Evolutionary conservation across 2,329 filamentous ascomycete species (phyloP).

Genomic region (Exophiala aquamarina): DNA sequence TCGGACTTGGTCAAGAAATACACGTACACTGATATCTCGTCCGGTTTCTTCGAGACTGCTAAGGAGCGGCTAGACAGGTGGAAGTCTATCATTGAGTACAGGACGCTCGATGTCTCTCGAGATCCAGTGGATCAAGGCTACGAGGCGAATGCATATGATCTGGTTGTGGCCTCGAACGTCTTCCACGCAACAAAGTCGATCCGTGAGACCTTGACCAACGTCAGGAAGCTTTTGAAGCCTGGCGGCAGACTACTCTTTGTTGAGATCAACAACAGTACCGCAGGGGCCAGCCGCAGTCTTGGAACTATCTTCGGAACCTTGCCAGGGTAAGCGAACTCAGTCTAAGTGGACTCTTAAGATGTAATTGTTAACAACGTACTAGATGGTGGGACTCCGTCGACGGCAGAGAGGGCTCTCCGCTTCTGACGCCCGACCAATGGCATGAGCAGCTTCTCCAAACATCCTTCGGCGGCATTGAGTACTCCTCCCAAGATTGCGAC

Average conservation of each 20-base stretch:
- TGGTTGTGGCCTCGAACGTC: conserved; percentile 34
- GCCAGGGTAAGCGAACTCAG: too few relatives aligned
- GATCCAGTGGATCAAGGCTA: conserved; percentile 4
- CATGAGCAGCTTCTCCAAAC: too few relatives aligned
- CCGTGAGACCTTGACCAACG: conserved; percentile 30
- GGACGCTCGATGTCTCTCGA: background rate
- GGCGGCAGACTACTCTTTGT: conserved; percentile 32
- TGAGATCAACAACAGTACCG: conserved; percentile 17
- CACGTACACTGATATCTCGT: conserved; percentile 10
- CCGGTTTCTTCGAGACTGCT: conserved; percentile 12
- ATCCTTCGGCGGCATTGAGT: too few relatives aligned
- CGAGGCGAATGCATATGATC: conserved; percentile 30
- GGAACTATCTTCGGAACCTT: too few relatives aligned
- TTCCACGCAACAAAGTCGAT: conserved; percentile 33
- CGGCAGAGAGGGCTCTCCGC: too few relatives aligned
- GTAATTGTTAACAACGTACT: too few relatives aligned
- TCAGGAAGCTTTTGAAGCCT: conserved; percentile 31
- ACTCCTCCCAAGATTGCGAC: too few relatives aligned
- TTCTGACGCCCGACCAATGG: too few relatives aligned
- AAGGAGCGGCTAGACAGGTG: conserved; percentile 1
- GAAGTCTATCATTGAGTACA: conserved; percentile 3
- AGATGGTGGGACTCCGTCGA: too few relatives aligned
- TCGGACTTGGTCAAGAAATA: conserved; percentile 1
- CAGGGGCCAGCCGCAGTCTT: too few relatives aligned
- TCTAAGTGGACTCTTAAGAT: too few relatives aligned